Base-by-base conservation (phyloP, 805 yeast species). In the Nakazawaea populi region DNA sequence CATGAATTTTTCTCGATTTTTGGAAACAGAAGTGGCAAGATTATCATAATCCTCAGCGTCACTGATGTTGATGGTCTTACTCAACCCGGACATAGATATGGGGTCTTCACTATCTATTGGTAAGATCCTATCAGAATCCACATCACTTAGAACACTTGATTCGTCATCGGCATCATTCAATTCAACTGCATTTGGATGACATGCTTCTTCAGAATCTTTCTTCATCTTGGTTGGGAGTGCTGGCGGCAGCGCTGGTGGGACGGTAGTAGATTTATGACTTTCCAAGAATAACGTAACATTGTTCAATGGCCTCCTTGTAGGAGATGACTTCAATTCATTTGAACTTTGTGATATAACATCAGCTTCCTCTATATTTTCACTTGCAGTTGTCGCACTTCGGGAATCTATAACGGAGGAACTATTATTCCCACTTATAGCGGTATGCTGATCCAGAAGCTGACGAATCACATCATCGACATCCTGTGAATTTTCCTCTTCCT, bases 1-100 rank as follows among this genome's bases (percentile, higher is more conserved):
- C 47, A 44, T 36, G 34, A 44, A 44, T 36, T 35, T 44, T 31
- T 35, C 41, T 14, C 47, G 12, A 44, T 44, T 35, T 4, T n/a
- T 6, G 6, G 32, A 24, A 2, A 43, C 29, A 4, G 46, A 43
- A 7, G 9, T n/a, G 12, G 24, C 28, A n/a, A 42, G 8, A 31
- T 24, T 32, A 9, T 32, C 28, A 9, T 43, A 43, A 43, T 32
- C 46, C 12, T 31, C 46, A 24, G 9, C 32, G 11, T 43, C 44
- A 30, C 46, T 43, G 28, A 43, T 30, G 14, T 42, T 30, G 3
- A 42, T 42, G 7, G 30, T 34, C n/a, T 43, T 31, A 1, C 14
- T 43, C 18, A 32, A 29, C 27, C 27, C n/a, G 29, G 43, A 40
- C 4, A 38, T 38, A n/a, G 41, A 38, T 9, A 38, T 38, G 14